Base-by-base conservation (phyloP, 768 basidiomycete species). In the Cystofilobasidium capitatum region DNA sequence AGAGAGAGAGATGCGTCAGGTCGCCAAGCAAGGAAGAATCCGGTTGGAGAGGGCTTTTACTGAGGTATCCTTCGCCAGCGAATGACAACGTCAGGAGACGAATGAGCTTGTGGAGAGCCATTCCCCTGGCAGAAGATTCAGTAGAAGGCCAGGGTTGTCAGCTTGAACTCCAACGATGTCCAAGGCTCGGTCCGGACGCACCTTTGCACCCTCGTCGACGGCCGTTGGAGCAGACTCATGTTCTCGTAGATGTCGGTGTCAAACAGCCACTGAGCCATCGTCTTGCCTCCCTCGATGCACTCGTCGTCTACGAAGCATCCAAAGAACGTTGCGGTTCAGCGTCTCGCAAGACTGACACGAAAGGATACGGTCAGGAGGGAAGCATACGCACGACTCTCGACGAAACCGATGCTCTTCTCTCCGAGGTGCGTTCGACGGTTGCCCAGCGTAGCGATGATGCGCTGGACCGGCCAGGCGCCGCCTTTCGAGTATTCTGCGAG, bases 51-150 rank as follows among this genome's bases (percentile, higher is more conserved):
- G 7, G 31, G 54, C 70, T 64, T n/a, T n/a, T 17, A 70, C 70
- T 69, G 14, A 71, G 40, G 58, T 71, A 71, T 4, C 71, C 68
- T 33, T 71, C 71, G 24, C 71, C 71, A 17, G 64, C 71, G 17
- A 69, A 54, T 13, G 71, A 37, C 26, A 65, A 39, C 16, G 69
- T 70, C 57, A 71, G 51, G 14, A 71, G 49, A 10, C 71, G 59
- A 9, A 71, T 65, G 14, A 71, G 24, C 69, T 71, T 69, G 59
- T 71, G 71, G 35, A 69, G 51, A 3, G 63, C 68, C 71, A 71
- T 66, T 8, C 58, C 70, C 2, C 65, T 66, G 47, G 0, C 14
- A 22, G 20, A 35, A 54, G 9, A 47, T 6, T 9, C 24, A 12
- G 44, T 29, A 33, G 26, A 29, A 33, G 33, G 22, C n/a, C n/a